Percentiles rank a stretch among this genome's conserved stretches.
Conservation (phyloP, 2,329 filamentous ascomycete species). For the Pseudocercospora vitis region DNA sequence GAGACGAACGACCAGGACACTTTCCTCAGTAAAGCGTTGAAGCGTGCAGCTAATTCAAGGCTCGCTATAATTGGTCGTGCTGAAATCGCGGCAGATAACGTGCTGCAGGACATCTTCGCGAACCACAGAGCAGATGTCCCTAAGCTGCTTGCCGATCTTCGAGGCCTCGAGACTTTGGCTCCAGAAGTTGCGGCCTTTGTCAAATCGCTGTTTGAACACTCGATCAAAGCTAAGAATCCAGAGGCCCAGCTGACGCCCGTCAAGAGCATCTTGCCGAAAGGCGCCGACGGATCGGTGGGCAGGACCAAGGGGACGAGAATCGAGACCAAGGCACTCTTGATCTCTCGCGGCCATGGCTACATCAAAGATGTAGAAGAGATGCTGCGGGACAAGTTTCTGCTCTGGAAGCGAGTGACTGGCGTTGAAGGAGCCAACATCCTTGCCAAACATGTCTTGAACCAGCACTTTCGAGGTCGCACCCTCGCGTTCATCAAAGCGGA, state of each 20-base stretch:
- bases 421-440: background rate
- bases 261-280: background rate
- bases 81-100: conserved; percentile 12
- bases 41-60: background rate
- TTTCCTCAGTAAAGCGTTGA: conserved; percentile 2
- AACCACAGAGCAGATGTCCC: background rate
- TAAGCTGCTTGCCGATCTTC: background rate
- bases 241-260: background rate
- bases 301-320: background rate
- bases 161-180: background rate
- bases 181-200: background rate
- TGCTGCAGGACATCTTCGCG: conserved; percentile 5
- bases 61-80: conserved; percentile 7
- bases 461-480: background rate
- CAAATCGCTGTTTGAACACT: background rate
- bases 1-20: background rate
- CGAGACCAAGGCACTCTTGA: background rate
- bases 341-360: background rate
- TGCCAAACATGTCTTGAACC: background rate
- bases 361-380: background rate
- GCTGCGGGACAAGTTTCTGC: background rate
- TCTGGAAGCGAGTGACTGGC: background rate
- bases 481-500: background rate
- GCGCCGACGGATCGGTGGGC: background rate
- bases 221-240: background rate